Evolutionary conservation across 495 filamentous ascomycete species (phyloP).

Genomic region (Penicillium odoratum): DNA sequence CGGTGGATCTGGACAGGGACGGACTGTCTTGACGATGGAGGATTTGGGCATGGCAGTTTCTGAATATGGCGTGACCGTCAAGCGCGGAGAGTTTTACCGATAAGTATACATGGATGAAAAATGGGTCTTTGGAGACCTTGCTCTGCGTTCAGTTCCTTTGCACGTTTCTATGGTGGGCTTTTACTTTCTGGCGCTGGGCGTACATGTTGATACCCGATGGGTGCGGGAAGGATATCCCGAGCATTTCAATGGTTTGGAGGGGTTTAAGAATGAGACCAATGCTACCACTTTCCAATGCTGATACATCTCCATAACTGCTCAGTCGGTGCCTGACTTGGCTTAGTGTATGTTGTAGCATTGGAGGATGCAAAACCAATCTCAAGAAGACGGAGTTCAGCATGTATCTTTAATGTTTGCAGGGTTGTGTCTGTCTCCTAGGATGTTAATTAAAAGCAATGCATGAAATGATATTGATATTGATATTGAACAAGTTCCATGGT

Average conservation of each 20-base stretch:
- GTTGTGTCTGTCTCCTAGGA: not conserved
- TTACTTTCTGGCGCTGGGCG: slow-evolving; percentile 24
- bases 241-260: slow-evolving; percentile 10
- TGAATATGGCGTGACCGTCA: slow-evolving; percentile 96
- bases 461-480: slow-evolving; percentile 16
- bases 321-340: slow-evolving; percentile 5
- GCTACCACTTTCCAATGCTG: not conserved
- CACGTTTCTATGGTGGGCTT: slow-evolving; percentile 11
- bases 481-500: slow-evolving; percentile 19
- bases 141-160: slow-evolving; percentile 2
- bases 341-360: not conserved
- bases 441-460: slow-evolving; percentile 3
- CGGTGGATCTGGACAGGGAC: slow-evolving; percentile 79
- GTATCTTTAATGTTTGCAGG: not conserved
- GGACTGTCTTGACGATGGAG: slow-evolving; percentile 98
- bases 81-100: slow-evolving; percentile 95
- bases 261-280: slow-evolving; percentile 26
- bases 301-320: not conserved
- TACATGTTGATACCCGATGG: slow-evolving; percentile 19
- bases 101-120: slow-evolving; percentile 38
- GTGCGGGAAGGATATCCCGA: slow-evolving; percentile 21
- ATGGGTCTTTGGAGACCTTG: not conserved
- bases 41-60: slow-evolving; percentile 96
- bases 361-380: not conserved
- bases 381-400: not conserved